Base-by-base conservation (phyloP, 768 basidiomycete genomes). In the Suillus clintonianus region DNA sequence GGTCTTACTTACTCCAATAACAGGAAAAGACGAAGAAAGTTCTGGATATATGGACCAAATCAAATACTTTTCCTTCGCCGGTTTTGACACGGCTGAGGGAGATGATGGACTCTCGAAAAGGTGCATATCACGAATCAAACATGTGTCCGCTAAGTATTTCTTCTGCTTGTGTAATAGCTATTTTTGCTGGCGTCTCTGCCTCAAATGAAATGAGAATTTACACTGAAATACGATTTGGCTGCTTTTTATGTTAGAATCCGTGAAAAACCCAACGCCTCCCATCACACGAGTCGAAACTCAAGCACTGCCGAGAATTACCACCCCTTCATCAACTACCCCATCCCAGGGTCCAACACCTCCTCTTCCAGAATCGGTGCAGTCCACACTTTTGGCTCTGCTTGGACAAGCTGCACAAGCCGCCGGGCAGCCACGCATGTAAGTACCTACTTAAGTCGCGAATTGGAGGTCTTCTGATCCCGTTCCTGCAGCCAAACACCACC, bases 1-100 rank as follows among this genome's bases (percentile, higher is more conserved):
- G 62, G 61, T 73, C 70, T 77, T 75, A 76, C 72, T 67, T 72
- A 72, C 70, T 78, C 65, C 67, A 65, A 73, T 64, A 74, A 78
- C 83, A 98, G 96, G 97, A 97, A 82, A 99, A 99, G 81, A 85
- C 92, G 53, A 90, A 91, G 83, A 99, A 99, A 79, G 89, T 99
- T 72, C 87, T 97, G 78, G 97, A 98, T 80, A 98, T 99, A 72
- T 99, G 97, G 97, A 85, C 84, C 71, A 97, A 96, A 77, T 86
- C 88, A 63, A 86, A 83, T 77, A 97, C 97, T 56, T 99, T 99
- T 80, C 90, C 95, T 63, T 74, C 88, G 71, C 74, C 83, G 69
- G 86, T 92, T 74, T 80, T 96, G 72, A 80, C 87, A 65, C 89
- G 88, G 69, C 82, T 97, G 75, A 80, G 83, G 77, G 85, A 87